Evolutionary conservation across 768 basidiomycete genomes (phyloP).

Genomic region (Cyclocybe cylindracea): DNA sequence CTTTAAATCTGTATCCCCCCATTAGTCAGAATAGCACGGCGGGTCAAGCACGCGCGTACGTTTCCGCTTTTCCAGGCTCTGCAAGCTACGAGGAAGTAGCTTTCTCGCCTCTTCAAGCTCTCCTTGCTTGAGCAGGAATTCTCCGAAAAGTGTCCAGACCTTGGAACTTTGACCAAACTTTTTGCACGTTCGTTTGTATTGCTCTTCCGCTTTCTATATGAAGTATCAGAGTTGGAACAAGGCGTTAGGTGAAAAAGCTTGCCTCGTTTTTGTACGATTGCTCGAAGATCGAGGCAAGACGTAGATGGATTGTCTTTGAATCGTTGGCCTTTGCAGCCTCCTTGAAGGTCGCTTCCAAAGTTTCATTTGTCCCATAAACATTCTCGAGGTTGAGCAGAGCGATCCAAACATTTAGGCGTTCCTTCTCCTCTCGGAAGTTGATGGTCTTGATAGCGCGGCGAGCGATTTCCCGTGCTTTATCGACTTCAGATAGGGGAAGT

Average conservation of each 20-base stretch:
- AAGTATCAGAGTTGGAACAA: not conserved
- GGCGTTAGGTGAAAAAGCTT: slow-evolving; percentile 14
- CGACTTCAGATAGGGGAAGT: slow-evolving; percentile 92
- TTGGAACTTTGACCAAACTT: slow-evolving; percentile 95
- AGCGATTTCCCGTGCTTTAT: slow-evolving; percentile 89
- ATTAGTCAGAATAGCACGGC: not conserved
- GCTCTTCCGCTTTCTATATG: slow-evolving; percentile 86
- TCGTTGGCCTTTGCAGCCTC: slow-evolving; percentile 91
- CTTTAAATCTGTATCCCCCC: slow-evolving; percentile 71
- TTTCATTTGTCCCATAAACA: slow-evolving; percentile 83
- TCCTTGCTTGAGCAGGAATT: slow-evolving; percentile 75
- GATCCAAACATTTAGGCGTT: slow-evolving; percentile 97
- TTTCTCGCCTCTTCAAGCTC: slow-evolving; percentile 80
- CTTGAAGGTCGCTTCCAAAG: slow-evolving; percentile 79
- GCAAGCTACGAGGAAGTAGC: slow-evolving; percentile 83
- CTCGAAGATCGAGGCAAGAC: slow-evolving; percentile 82
- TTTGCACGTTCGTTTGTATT: slow-evolving; percentile 85
- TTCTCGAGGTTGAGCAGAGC: slow-evolving; percentile 95
- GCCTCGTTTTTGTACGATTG: slow-evolving; percentile 84
- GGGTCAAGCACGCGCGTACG: slow-evolving; percentile 53
- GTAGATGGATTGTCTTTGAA: slow-evolving; percentile 86
- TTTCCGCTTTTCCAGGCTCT: slow-evolving; percentile 91
- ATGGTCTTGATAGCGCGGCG: slow-evolving; percentile 84
- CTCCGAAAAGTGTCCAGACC: slow-evolving; percentile 88
- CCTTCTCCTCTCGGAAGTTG: slow-evolving; percentile 93